Evolutionary conservation across 2,329 filamentous ascomycete species (phyloP).

Genomic region (Trichoderma oligosporum): DNA sequence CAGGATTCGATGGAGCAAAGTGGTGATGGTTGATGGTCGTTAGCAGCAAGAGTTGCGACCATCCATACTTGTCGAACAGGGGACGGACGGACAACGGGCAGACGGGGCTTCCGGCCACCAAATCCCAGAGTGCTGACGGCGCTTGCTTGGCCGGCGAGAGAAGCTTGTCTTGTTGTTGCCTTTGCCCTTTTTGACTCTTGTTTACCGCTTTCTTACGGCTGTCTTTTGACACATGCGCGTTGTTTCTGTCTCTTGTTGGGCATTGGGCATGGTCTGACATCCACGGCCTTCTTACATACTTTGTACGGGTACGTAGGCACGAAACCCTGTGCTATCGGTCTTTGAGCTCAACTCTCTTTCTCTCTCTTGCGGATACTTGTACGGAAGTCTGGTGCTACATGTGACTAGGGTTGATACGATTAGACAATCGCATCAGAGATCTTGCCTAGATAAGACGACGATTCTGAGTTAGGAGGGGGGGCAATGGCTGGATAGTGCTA

Average conservation of each 20-base stretch:
- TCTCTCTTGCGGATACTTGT: neutral
- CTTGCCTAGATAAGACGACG: constrained; percentile 17
- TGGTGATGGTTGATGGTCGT: constrained; percentile 17
- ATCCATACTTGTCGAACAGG: constrained; percentile 18
- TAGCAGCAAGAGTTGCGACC: constrained; percentile 5
- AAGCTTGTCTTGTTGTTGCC: neutral
- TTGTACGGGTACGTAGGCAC: neutral
- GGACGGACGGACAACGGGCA: constrained; percentile 20
- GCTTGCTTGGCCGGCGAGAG: constrained; percentile 17
- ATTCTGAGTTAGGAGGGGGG: constrained; percentile 15
- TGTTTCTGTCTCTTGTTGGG: neutral
- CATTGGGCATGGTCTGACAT: constrained; percentile 10
- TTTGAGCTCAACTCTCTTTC: constrained; percentile 12
- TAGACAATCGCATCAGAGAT: constrained; percentile 19
- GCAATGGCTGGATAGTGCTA: constrained; percentile 7
- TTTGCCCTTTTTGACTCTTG: constrained; percentile 4
- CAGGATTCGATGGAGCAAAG: constrained; percentile 26
- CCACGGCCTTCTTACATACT: neutral
- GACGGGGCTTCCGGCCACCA: constrained; percentile 21
- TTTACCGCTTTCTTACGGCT: constrained; percentile 17
- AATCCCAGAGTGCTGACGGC: constrained; percentile 20
- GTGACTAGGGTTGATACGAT: constrained; percentile 16
- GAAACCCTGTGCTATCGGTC: constrained; percentile 3
- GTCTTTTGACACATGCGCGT: neutral
- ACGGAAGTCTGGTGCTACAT: constrained; percentile 8